Percentiles rank a stretch among this genome's conserved stretches.
phyloP scores from a whole-genome alignment of 129 eudicot genomes.

The Pseudognaphalium luteoalbum region DNA sequence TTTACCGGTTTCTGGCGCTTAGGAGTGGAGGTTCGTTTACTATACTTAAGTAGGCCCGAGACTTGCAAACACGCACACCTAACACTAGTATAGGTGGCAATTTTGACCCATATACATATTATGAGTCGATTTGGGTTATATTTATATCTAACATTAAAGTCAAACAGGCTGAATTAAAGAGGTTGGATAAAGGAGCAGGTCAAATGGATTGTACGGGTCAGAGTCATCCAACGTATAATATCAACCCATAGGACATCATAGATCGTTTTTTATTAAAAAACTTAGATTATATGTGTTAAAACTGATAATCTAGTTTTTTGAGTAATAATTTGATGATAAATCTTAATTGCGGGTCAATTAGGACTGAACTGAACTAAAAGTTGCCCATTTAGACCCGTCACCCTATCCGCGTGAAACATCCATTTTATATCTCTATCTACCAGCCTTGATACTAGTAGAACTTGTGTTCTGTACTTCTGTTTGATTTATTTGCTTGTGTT shows the following conservation, averaged over 20 bases:
- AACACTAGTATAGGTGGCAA: neutral
- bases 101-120: neutral
- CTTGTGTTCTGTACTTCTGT: neutral
- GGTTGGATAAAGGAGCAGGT: no score
- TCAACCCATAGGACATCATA: neutral
- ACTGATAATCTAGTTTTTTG: neutral
- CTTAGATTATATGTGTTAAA: neutral
- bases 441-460: neutral
- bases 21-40: constrained; percentile 73
- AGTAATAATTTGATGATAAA: neutral
- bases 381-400: neutral
- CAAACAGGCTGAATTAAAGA: neutral
- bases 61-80: constrained; percentile 3
- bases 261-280: neutral
- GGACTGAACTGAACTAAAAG: neutral
- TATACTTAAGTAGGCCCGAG: neutral
- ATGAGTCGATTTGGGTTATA: neutral
- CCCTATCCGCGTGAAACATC: neutral
- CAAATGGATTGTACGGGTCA: no score
- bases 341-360: neutral
- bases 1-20: constrained; percentile 98
- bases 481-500: constrained; percentile 1
- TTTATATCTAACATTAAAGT: neutral
- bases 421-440: neutral
- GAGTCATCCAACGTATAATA: no score